Base-by-base conservation (phyloP, 805 yeast species). In the Teunomyces cretensis region DNA sequence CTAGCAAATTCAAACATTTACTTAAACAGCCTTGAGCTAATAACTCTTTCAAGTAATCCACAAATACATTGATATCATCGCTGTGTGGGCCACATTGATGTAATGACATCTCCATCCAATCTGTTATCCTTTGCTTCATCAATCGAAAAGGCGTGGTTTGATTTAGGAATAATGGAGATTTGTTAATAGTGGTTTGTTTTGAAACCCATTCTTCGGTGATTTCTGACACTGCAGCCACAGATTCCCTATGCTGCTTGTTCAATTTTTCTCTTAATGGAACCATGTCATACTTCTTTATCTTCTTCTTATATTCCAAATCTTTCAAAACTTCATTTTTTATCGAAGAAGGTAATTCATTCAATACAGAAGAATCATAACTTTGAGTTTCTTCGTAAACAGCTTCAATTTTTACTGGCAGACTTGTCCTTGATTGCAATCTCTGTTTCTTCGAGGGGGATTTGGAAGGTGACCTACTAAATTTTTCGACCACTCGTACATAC, bases 271-370 rank as follows among this genome's bases (percentile, higher is more conserved):
- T 54, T 46, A 67, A 49, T 1, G 69, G 55, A 6, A 53, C 57
- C 16, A 61, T 46, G 30, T 58, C 61, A 30, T 60, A 49, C 24
- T 52, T 50, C 43, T 60, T 62, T n/a, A 57, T 46, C 42, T 60
- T 58, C 19, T 56, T 58, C 35, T 56, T 62, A 45, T 62, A 56
- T 33, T 64, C 68, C 30, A 66, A 45, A 30, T 71, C 75, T 40
- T 63, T 62, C 39, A 66, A 42, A 5, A 71, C 70, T 42, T 71
- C 74, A 7, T 63, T 48, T 41, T 65, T 57, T 9, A 72, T 53
- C 6, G 65, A 62, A 0, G 74, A 62, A 0, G 77, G 76, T 6
- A 72, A 53, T 45, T 67, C 75, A 19, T 66, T 55, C 22, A 72
- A 46, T 7, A 72, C 61, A 0, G 67, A 59, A 7, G 64, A 59